Evolutionary conservation across 306 rosid genomes (phyloP).

Genomic region (Cotoneaster glaucophyllus): DNA sequence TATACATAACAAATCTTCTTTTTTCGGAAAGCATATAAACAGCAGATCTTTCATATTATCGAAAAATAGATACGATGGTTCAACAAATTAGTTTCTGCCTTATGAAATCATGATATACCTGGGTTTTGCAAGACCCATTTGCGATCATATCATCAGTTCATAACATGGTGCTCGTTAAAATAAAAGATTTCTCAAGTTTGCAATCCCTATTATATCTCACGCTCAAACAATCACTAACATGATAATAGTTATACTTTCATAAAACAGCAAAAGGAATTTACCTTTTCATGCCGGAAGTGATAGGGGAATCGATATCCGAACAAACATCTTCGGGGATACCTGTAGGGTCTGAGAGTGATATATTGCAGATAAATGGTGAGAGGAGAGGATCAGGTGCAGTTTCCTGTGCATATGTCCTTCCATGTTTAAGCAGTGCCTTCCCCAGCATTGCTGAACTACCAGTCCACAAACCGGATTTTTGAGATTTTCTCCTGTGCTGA

Average conservation of each 20-base stretch:
- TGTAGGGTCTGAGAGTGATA: constrained; percentile 27
- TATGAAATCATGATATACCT: not conserved
- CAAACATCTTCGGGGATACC: constrained; percentile 22
- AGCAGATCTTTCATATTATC: not conserved
- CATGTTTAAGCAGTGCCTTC: constrained; percentile 34
- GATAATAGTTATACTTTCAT: not conserved
- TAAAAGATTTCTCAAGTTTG: not conserved
- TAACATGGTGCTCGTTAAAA: not conserved
- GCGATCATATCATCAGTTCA: not conserved
- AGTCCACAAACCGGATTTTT: constrained; percentile 43
- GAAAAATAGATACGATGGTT: not conserved
- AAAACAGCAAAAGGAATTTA: constrained; percentile 13
- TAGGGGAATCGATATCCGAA: constrained; percentile 24
- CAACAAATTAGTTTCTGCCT: not conserved
- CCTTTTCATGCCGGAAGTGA: constrained; percentile 40
- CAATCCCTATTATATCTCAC: not conserved
- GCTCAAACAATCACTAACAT: not conserved
- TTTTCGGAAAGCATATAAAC: not conserved
- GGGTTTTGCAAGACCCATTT: not conserved
- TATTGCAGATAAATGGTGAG: constrained; percentile 53
- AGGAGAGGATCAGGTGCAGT: constrained; percentile 68
- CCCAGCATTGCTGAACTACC: constrained; percentile 48
- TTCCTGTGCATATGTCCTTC: constrained; percentile 43
- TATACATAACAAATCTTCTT: not conserved
- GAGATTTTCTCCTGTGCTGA: constrained; percentile 64